phyloP scores from a whole-genome alignment of 495 filamentous ascomycete species.

The Mycothermus thermophilus region DNA sequence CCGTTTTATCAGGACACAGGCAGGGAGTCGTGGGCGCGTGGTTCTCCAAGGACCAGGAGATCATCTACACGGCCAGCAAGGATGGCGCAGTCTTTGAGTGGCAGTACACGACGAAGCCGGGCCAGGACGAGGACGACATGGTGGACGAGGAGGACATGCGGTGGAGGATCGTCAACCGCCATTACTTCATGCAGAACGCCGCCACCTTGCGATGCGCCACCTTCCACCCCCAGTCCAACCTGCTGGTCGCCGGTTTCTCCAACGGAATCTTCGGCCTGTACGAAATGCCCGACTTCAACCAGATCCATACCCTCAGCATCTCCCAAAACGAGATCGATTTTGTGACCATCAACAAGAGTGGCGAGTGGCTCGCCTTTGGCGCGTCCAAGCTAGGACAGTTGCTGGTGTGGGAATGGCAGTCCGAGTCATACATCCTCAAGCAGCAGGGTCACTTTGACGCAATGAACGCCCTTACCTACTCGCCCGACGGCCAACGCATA shows the following conservation, averaged over 20 bases:
- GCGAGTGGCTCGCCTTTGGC: conserved; percentile 97
- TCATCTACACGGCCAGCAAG: conserved; percentile 44
- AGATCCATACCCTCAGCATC: conserved; percentile 80
- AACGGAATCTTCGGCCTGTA: conserved; percentile 87
- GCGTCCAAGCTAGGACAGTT: conserved; percentile 88
- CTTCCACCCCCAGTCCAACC: conserved; percentile 73
- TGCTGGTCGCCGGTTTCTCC: conserved; percentile 87
- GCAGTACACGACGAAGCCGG: conserved; percentile 48
- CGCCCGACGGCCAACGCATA: conserved; percentile 82
- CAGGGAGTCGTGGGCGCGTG: conserved; percentile 77
- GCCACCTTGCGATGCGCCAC: conserved; percentile 77
- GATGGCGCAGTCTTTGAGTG: conserved; percentile 45
- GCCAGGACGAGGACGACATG: conserved; percentile 44
- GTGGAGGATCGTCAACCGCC: conserved; percentile 76
- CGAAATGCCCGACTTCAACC: conserved; percentile 93
- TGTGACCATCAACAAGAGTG: conserved; percentile 80
- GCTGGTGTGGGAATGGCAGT: conserved; percentile 99
- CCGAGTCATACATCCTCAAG: conserved; percentile 97
- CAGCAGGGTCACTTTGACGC: conserved; percentile 95
- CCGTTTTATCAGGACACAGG: conserved; percentile 75
- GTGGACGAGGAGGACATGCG: conserved; percentile 44
- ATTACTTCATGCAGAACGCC: conserved; percentile 85
- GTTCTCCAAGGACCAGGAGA: conserved; percentile 86
- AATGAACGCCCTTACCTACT: conserved; percentile 89
- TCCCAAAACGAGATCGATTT: conserved; percentile 93